Conservation (phyloP, 257 asterid species). For the Jaltomata sinuosa region DNA sequence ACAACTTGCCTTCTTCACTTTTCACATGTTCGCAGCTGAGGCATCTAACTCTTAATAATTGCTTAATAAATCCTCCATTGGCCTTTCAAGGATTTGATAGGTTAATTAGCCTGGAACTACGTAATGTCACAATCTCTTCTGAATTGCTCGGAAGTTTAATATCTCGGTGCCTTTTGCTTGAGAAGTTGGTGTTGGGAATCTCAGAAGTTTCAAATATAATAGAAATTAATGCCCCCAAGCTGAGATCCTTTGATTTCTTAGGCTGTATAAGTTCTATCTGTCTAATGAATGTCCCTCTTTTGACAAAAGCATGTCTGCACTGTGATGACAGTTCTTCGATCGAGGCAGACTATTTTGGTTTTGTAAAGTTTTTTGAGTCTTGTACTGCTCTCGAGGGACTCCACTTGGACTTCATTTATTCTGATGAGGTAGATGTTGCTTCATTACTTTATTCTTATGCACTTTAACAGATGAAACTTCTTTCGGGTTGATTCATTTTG, state of each 20-base stretch:
- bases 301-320: neutral
- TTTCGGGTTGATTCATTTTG: neutral
- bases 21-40: neutral
- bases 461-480: neutral
- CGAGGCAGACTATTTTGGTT: neutral
- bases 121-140: neutral
- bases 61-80: neutral
- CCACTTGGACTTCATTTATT: neutral
- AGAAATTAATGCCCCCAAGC: neutral
- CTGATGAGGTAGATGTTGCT: neutral
- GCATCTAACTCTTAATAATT: neutral
- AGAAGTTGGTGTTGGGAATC: neutral
- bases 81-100: neutral
- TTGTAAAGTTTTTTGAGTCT: neutral
- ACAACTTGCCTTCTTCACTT: neutral
- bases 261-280: neutral
- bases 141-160: neutral
- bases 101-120: neutral
- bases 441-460: neutral
- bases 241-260: neutral
- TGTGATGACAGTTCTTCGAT: neutral
- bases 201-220: neutral
- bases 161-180: neutral
- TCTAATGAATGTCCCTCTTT: neutral
- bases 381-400: neutral